Evolutionary conservation across 2,329 filamentous ascomycete species (phyloP), one percentile per base, ranked within the genome.

Genomic region (Lasiodiplodia sp.): DNA sequence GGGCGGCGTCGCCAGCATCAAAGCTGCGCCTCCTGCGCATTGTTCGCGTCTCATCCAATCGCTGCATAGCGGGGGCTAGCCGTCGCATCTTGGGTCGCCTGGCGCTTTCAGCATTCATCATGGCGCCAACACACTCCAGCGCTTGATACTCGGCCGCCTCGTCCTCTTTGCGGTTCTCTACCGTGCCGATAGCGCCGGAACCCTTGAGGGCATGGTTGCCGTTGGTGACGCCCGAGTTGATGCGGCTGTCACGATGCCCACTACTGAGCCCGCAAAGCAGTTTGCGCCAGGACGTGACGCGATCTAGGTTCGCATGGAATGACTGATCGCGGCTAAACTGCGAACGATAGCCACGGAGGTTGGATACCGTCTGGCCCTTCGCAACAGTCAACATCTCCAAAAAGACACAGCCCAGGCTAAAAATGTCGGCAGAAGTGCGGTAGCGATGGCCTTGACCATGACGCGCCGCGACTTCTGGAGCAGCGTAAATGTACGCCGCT

Each of bases 401-500:
- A 69, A 81, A 80, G 4, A 81, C 75, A 57, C 78, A 80, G n/a
- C 79, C 79, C 1, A 81, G 67, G 0, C 78, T 78, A 69, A 81
- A 81, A 3, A 80, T 76, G 57, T 81, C 79, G 1, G 78, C 77
- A 14, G 67, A 63, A 1, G 57, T 51, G n/a, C 67, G 67, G 63
- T 77, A 76, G 12, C 77, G 74, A n/a, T 67, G 62, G 18, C 37
- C 28, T 34, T 69, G 63, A 66, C 75, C 78, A 14, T 77, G 77
- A 1, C 78, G 76, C 0, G 76, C 70, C n/a, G 80, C 73, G 2
- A 76, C 74, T 69, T 81, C 79, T 0, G 79, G 79, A 2, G 79
- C 78, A 0, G 78, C 78, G 55, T 79, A 81, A 11, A 80, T 73
- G 67, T 80, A 81, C 72, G 72, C 62, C 78, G 77, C 47, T 76